Evolutionary conservation across 257 asterid genomes (phyloP).

Genomic region (Solanum sitiens): DNA sequence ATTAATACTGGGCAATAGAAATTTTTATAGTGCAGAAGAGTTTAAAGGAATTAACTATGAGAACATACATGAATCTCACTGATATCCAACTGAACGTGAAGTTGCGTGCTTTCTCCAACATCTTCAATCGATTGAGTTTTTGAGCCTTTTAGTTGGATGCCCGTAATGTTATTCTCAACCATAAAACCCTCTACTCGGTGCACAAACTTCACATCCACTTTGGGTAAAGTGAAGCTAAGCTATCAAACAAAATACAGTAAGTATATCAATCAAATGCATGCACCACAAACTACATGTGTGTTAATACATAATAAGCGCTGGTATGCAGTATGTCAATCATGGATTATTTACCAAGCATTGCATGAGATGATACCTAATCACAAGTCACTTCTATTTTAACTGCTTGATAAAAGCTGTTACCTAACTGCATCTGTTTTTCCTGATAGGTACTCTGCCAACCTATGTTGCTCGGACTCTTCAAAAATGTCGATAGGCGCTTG

Average conservation of each 20-base stretch:
- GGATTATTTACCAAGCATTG: background rate
- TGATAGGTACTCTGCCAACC: background rate
- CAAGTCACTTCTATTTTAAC: background rate
- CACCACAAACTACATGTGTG: background rate
- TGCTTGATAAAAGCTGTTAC: background rate
- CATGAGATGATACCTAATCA: background rate
- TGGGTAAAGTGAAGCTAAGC: constrained; percentile 86
- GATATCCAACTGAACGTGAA: constrained; percentile 75
- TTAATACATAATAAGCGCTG: background rate
- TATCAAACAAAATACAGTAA: constrained; percentile 14
- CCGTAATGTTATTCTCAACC: constrained; percentile 72
- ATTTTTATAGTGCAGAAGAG: background rate
- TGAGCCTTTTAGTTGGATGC: constrained; percentile 64
- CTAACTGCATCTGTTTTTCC: background rate
- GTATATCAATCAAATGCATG: constrained; percentile 6
- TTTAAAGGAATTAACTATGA: constrained; percentile 1
- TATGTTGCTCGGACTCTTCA: background rate
- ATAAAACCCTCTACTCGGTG: constrained; percentile 58
- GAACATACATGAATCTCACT: constrained; percentile 87
- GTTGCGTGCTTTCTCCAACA: constrained; percentile 61
- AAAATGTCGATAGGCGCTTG: background rate
- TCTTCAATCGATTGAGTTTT: constrained; percentile 70
- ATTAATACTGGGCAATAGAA: background rate
- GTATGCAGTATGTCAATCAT: background rate
- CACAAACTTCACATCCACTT: constrained; percentile 52